Percentiles rank a stretch among this genome's conserved stretches.
phyloP scores from a whole-genome alignment of 495 filamentous ascomycete species.

The Neurospora tetraspora region DNA sequence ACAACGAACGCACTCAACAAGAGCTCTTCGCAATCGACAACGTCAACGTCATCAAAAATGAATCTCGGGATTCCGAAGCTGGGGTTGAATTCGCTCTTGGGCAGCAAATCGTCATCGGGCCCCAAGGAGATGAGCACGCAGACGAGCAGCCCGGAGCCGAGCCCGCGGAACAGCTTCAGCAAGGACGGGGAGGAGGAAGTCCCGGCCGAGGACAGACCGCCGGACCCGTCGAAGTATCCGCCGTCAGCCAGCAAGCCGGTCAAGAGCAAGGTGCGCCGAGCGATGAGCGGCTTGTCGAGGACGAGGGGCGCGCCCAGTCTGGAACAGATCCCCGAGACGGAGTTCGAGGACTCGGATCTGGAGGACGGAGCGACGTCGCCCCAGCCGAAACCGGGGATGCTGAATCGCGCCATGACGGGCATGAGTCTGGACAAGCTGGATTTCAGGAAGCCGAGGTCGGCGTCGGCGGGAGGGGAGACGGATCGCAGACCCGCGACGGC shows the following conservation, averaged over 20 bases:
- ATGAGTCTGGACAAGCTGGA: not conserved
- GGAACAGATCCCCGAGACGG: not conserved
- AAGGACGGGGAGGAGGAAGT: not conserved
- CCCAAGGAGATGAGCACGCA: not conserved
- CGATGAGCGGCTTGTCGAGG: not conserved
- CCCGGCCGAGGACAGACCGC: not conserved
- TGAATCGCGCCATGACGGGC: not conserved
- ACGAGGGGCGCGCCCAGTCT: not conserved
- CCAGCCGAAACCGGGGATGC: not conserved
- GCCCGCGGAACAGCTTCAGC: not conserved
- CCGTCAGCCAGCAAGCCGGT: not conserved
- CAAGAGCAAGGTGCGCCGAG: not conserved
- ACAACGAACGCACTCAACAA: not conserved
- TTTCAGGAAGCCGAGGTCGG: not conserved
- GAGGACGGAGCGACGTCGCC: not conserved
- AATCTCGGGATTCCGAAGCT: not conserved
- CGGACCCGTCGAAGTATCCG: not conserved
- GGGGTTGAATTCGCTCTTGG: not conserved
- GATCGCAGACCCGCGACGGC: not conserved
- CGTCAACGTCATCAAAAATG: not conserved
- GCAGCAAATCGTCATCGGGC: not conserved
- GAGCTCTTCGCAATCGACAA: not conserved
- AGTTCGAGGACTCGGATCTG: not conserved
- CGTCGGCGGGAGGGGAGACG: not conserved
- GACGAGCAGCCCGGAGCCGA: not conserved